A percentile compares a stretch with the other conserved stretches of the same genome.
Conservation (phyloP, 345 rosid species). For the Eucalyptus marginata region DNA sequence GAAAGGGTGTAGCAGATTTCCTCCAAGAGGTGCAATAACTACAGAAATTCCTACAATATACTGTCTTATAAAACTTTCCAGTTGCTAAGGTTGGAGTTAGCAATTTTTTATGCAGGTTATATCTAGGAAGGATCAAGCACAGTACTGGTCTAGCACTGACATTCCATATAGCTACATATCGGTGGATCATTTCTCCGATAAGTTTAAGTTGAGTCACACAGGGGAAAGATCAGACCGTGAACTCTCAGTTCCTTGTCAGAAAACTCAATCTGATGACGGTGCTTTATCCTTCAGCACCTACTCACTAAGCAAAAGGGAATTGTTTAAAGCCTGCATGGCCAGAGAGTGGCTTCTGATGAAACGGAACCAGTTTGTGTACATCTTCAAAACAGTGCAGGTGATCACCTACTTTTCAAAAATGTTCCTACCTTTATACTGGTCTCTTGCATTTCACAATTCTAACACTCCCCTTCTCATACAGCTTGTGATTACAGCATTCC, state of each 20-base stretch:
- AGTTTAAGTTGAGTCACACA: slow-evolving; percentile 12
- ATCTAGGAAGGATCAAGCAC: slow-evolving; percentile 55
- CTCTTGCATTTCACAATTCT: neutral
- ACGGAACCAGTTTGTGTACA: slow-evolving; percentile 44
- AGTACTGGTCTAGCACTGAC: slow-evolving; percentile 31
- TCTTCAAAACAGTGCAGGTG: slow-evolving; percentile 47
- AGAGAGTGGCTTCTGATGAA: slow-evolving; percentile 56
- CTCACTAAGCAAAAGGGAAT: slow-evolving; percentile 36
- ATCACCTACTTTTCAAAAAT: neutral
- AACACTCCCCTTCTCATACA: slow-evolving; percentile 1
- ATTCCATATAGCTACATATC: slow-evolving; percentile 25
- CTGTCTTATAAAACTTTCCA: neutral
- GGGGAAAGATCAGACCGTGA: slow-evolving; percentile 16
- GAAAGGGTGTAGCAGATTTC: slow-evolving; percentile 57
- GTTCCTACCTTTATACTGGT: neutral
- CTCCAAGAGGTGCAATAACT: slow-evolving; percentile 35
- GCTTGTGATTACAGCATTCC: slow-evolving; percentile 28
- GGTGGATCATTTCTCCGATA: slow-evolving; percentile 19
- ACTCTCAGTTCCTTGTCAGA: slow-evolving; percentile 22
- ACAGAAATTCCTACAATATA: neutral
- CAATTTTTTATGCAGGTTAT: slow-evolving; percentile 22
- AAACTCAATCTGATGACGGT: slow-evolving; percentile 13
- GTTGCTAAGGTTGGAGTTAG: neutral
- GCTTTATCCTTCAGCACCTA: slow-evolving; percentile 27
- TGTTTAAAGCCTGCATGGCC: slow-evolving; percentile 38